Evolutionary conservation across 495 filamentous ascomycete species (phyloP), one percentile per base, ranked within the genome.

Genomic region (Xylaria flabelliformis): DNA sequence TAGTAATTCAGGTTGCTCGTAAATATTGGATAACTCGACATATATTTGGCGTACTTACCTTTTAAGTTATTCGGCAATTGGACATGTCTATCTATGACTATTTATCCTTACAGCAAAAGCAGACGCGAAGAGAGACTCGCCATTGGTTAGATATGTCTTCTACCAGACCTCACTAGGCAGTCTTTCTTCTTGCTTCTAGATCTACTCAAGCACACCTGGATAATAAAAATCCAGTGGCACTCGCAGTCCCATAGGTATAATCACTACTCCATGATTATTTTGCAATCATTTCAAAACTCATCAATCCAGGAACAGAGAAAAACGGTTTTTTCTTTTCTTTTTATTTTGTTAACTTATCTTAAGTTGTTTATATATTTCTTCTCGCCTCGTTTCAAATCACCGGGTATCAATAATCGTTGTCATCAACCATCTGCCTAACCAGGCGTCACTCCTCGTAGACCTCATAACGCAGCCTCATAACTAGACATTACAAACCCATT

Each of bases 391-490:
- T 5, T 9, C 29, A 39, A 19, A 19, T 8, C 58, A 21, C 34
- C 61, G 61, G 61, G 61, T 64, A 64, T 64, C 61, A 64, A 42
- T 42, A 42, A 42, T 42, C 39, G 39, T 26, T 17, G 44, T 44
- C 61, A 46, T 9, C 34, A 62, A 62, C n/a, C 8, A 13, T 29
- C n/a, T 6, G 5, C 34, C 19, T 26, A 63, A 39, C 59, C 59
- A 6, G 59, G 21, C 59, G 59, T 39, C 61, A 3, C 39, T 39
- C 21, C n/a, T 44, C 61, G 61, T 64, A 64, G 39, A 42, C 15
- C 24, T 64, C 61, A 29, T 64, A 44, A 64, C 21, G 32, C 34
- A 61, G 58, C 58, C 61, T 44, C 61, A 44, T 61, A 64, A 34
- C 61, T 64, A 64, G 61, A 64, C 61, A 64, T 64, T 21, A 24